Evolutionary conservation across 169 alveolate genomes (phyloP), one percentile per base, ranked within the genome.

Genomic region (Cryptosporidium ubiquitum): DNA sequence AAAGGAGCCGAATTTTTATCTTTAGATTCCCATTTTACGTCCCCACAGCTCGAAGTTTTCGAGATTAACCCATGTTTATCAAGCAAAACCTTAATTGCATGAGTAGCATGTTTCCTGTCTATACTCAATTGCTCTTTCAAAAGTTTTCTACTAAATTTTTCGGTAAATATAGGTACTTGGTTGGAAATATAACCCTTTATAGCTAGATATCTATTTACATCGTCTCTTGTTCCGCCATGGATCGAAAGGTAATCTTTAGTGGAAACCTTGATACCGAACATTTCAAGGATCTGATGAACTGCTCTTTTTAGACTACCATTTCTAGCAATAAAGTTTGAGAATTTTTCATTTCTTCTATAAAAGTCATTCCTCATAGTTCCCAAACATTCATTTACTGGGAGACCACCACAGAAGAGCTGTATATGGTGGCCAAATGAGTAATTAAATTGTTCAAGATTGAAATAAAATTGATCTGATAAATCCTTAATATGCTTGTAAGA

Each of bases 281-380:
- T 23, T 37, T 79, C 68, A 1, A 79, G 49, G 35, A 79, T 60
- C 29, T 79, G 58, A 5, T 51, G 16, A 26, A 64, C 35, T 23
- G 61, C 58, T 39, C 12, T 79, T 47, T 49, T 79, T 29, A 79
- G 18, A 20, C n/a, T 31, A 20, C 61, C 29, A 49, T 79, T 58
- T 31, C 89, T 79, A n/a, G 73, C n/a, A 40, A 79, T 61, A 61
- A 61, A 79, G 37, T 64, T 29, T 29, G 3, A 5, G 37, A 0
- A 79, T 79, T 61, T 61, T 61, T 61, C 73, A 20, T 79, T 79
- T 42, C 89, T 79, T n/a, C 75, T 79, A 20, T 79, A 58, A 58
- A 79, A 79, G 40, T 79, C 89, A 20, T 79, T 44, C 58, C 42
- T 79, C 75, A 79, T 79, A 5, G 9, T 79, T 26, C 49, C 74